Percentiles rank a stretch among this genome's conserved stretches.
phyloP scores from a whole-genome alignment of 495 filamentous ascomycete species.

The Penicillium macrosclerotiorum region DNA sequence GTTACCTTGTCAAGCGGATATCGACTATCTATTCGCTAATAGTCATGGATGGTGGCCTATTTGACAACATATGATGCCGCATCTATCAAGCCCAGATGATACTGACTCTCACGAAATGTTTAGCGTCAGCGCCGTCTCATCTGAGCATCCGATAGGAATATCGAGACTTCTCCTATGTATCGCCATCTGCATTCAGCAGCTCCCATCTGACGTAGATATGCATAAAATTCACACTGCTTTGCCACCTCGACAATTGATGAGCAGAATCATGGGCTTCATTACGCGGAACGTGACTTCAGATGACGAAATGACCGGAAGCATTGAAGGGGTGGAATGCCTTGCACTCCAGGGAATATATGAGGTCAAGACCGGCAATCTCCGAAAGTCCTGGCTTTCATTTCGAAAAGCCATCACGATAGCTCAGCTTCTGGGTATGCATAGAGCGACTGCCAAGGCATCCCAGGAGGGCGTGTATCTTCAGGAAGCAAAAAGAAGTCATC shows the following conservation, averaged over 20 bases:
- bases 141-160: slow-evolving; percentile 9
- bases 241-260: slow-evolving; percentile 2
- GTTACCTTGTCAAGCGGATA: slow-evolving; percentile 9
- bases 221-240: slow-evolving; percentile 1
- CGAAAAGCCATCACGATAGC: slow-evolving; percentile 16
- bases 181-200: slow-evolving; percentile 16
- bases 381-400: slow-evolving; percentile 16
- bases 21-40: slow-evolving; percentile 7
- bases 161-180: slow-evolving; percentile 14
- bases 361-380: slow-evolving; percentile 17
- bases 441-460: background rate
- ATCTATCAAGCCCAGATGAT: slow-evolving; percentile 1
- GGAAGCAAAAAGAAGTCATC: background rate
- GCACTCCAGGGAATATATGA: slow-evolving; percentile 16
- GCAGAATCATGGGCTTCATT: background rate
- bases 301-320: slow-evolving; percentile 4
- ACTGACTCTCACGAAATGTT: background rate
- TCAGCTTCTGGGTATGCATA: slow-evolving; percentile 17
- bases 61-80: slow-evolving; percentile 11
- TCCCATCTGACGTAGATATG: slow-evolving; percentile 10
- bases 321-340: slow-evolving; percentile 18
- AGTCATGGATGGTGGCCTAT: slow-evolving; percentile 14
- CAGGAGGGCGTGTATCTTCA: background rate
- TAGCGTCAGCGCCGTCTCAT: background rate
- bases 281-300: background rate